phyloP scores from a whole-genome alignment of 2,329 filamentous ascomycete genomes.

The Sclerotinia borealis region DNA sequence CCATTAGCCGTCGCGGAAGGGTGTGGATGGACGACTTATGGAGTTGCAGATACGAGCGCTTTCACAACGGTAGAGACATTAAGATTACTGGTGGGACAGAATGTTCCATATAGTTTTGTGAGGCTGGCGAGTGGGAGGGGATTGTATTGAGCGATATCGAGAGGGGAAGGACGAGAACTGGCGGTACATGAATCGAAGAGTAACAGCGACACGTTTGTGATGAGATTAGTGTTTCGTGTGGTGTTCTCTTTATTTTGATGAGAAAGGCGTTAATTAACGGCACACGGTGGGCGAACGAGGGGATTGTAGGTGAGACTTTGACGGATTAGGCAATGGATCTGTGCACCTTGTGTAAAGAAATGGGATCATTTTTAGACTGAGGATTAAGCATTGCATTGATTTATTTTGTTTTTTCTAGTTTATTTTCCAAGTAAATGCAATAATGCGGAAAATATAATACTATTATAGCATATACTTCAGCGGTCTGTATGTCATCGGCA shows the following conservation, averaged over 20 bases:
- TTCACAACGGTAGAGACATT: constrained; percentile 82
- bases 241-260: not conserved
- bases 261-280: not conserved
- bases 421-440: not conserved
- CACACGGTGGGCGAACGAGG: not conserved
- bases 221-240: not conserved
- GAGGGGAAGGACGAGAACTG: not conserved
- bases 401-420: not conserved
- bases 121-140: constrained; percentile 60
- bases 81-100: constrained; percentile 73
- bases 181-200: not conserved
- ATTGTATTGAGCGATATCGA: constrained; percentile 35
- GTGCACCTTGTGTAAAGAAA: not conserved
- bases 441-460: not conserved
- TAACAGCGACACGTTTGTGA: not conserved
- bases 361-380: not conserved
- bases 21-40: constrained; percentile 74
- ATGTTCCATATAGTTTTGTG: constrained; percentile 84
- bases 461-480: not conserved
- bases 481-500: not conserved
- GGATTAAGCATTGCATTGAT: not conserved
- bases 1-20: constrained; percentile 64
- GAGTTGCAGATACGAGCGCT: constrained; percentile 70
- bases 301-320: not conserved
- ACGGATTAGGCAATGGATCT: not conserved